Evolutionary conservation across 192 early-diverging fungal species (phyloP).

Genomic region (Coemansia brasiliensis): DNA sequence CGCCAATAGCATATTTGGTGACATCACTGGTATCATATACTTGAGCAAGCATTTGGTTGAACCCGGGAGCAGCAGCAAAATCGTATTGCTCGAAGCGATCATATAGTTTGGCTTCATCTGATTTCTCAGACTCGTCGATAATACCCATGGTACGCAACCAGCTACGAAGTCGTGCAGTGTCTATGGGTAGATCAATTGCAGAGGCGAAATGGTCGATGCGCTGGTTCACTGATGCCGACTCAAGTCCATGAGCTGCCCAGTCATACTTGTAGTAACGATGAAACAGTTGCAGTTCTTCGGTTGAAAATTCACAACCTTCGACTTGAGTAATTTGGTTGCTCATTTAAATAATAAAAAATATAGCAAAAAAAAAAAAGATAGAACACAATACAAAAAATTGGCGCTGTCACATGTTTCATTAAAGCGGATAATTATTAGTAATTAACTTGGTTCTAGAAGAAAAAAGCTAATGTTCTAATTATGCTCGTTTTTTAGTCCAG

Average conservation of each 20-base stretch:
- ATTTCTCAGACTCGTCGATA: constrained; percentile 11
- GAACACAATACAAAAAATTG: too few relatives aligned
- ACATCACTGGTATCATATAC: constrained; percentile 19
- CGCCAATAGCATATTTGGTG: constrained; percentile 26
- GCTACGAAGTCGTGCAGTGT: constrained; percentile 18
- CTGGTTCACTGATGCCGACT: constrained; percentile 6
- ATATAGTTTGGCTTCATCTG: constrained; percentile 15
- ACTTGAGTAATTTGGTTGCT: constrained; percentile 32
- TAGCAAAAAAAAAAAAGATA: background rate
- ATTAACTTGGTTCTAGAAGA: too few relatives aligned
- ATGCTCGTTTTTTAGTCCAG: background rate
- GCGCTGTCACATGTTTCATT: background rate
- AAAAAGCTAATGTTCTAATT: background rate
- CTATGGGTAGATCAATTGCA: constrained; percentile 7
- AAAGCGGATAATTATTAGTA: too few relatives aligned
- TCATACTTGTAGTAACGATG: constrained; percentile 38
- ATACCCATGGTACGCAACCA: constrained; percentile 47
- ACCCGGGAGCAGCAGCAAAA: constrained; percentile 36
- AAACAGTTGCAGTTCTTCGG: constrained; percentile 50
- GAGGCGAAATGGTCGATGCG: constrained; percentile 29
- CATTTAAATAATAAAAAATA: constrained; percentile 8
- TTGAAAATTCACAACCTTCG: constrained; percentile 38
- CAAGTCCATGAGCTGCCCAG: constrained; percentile 14
- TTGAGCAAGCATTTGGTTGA: constrained; percentile 25
- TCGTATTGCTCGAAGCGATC: constrained; percentile 39